Conservation (phyloP, 257 asterid species). For the Solanum acaule region DNA sequence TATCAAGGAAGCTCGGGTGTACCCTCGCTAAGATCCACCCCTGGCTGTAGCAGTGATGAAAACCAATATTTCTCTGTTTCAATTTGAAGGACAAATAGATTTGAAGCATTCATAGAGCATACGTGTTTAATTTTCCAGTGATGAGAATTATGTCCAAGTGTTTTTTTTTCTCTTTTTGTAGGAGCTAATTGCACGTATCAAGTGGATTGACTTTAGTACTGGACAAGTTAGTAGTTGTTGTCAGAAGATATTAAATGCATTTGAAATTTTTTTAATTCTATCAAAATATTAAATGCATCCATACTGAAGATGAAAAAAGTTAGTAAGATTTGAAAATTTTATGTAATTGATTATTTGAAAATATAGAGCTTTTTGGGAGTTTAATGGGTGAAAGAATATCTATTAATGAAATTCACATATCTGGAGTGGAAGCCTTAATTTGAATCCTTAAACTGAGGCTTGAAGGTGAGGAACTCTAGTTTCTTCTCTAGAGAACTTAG, state of each 20-base stretch:
- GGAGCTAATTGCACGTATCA: background rate
- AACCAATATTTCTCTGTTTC: too few species aligned
- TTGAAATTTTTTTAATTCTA: background rate
- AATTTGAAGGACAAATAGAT: too few species aligned
- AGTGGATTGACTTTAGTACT: background rate
- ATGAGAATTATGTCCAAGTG: background rate
- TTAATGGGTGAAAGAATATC: background rate
- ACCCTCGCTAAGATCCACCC: background rate
- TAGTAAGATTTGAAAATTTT: background rate
- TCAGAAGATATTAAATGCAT: too few species aligned
- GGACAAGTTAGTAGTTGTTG: background rate
- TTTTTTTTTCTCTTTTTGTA: too few species aligned
- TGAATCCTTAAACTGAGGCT: too few species aligned
- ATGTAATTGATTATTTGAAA: background rate
- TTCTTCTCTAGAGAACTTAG: too few species aligned
- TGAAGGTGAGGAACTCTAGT: too few species aligned
- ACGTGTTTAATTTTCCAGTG: background rate
- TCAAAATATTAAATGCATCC: background rate
- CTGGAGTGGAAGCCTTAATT: too few species aligned
- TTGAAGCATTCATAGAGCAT: background rate
- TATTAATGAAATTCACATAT: too few species aligned
- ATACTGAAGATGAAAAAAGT: background rate
- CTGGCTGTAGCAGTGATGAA: background rate
- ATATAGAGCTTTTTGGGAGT: too few species aligned
- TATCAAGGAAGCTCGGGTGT: background rate